phyloP scores from a whole-genome alignment of 768 basidiomycete genomes.

The Lactifluus hygrophoroides region DNA sequence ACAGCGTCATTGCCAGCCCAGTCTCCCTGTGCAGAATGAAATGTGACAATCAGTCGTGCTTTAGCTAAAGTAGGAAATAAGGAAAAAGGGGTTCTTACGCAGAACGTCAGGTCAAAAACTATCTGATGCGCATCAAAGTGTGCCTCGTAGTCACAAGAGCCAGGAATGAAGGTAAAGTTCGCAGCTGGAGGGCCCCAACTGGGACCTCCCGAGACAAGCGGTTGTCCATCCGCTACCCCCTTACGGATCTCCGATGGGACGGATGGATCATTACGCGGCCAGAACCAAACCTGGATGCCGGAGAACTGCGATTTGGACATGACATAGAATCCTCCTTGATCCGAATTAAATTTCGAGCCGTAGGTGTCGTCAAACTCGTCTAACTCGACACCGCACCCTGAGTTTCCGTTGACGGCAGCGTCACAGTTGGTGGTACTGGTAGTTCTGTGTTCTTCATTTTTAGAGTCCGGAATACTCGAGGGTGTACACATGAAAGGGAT shows the following conservation, averaged over 20 bases:
- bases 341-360: conserved; percentile 40
- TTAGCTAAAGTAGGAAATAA: neutral
- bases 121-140: conserved; percentile 47
- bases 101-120: conserved; percentile 54
- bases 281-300: conserved; percentile 57
- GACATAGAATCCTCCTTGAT: conserved; percentile 54
- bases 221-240: neutral
- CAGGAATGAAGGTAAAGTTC: conserved; percentile 33
- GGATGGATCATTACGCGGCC: conserved; percentile 36
- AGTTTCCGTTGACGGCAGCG: conserved; percentile 41
- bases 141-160: conserved; percentile 40
- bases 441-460: conserved; percentile 26
- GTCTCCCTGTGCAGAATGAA: conserved; percentile 7
- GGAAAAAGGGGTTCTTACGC: conserved; percentile 32
- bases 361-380: conserved; percentile 31
- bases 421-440: conserved; percentile 41
- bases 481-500: neutral
- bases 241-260: conserved; percentile 38
- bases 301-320: conserved; percentile 34
- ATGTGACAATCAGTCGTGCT: neutral
- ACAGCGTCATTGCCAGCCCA: conserved; percentile 4
- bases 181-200: conserved; percentile 43
- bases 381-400: conserved; percentile 51
- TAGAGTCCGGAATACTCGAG: neutral
- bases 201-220: conserved; percentile 6